Conservation (phyloP, 1,284 basidiomycete species). For the Microbotryum violaceum region DNA sequence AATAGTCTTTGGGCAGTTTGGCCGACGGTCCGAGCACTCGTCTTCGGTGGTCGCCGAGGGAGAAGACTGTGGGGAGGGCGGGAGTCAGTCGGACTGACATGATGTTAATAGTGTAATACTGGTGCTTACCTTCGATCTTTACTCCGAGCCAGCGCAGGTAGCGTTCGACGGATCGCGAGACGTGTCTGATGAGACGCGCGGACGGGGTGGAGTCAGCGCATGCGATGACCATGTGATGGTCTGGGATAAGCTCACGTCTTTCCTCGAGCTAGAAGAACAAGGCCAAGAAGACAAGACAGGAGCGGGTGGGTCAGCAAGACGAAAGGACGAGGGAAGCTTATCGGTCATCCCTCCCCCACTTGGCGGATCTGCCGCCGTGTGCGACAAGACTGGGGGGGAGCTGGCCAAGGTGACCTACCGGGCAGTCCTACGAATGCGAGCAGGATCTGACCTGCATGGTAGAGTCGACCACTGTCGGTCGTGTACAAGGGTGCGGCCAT, state of each 20-base stretch:
- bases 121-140: constrained; percentile 56
- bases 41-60: constrained; percentile 87
- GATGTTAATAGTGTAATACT: not conserved
- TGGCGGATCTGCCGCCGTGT: not conserved
- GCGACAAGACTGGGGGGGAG: not conserved
- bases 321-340: not conserved
- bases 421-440: constrained; percentile 34
- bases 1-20: constrained; percentile 73
- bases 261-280: constrained; percentile 28
- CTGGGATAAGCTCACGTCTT: constrained; percentile 26
- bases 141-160: constrained; percentile 98
- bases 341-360: not conserved
- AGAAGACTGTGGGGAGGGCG: constrained; percentile 55
- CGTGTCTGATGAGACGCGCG: constrained; percentile 54
- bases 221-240: constrained; percentile 23
- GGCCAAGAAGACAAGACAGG: not conserved
- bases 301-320: not conserved
- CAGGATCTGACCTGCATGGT: constrained; percentile 33
- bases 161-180: constrained; percentile 87
- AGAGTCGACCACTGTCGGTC: constrained; percentile 29
- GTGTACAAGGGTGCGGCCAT: constrained; percentile 27
- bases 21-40: constrained; percentile 81
- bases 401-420: constrained; percentile 7
- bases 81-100: not conserved
- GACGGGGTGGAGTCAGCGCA: too few species aligned